phyloP scores from a whole-genome alignment of 345 rosid species.

The Raphanus sativus region DNA sequence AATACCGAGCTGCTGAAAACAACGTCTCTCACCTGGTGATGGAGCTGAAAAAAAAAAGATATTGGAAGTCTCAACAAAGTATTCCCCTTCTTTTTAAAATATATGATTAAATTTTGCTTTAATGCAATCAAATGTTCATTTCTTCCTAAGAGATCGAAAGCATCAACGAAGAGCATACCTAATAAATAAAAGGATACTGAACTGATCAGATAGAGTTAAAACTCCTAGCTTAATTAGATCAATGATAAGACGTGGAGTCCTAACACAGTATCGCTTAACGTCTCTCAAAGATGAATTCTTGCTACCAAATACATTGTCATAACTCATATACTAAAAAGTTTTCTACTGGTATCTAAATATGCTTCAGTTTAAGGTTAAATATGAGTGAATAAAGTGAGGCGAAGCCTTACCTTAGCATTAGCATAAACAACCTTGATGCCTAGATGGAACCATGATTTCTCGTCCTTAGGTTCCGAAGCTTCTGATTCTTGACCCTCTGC shows the following conservation, averaged over 20 bases:
- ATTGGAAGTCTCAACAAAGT: too few species aligned
- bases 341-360: background rate
- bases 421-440: constrained; percentile 17
- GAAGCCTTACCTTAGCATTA: too few species aligned
- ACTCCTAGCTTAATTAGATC: background rate
- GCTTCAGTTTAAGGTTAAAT: background rate
- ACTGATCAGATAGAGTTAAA: background rate
- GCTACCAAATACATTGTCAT: background rate
- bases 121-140: too few species aligned
- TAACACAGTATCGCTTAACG: background rate
- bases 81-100: too few species aligned
- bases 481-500: constrained; percentile 78
- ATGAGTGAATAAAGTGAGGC: background rate
- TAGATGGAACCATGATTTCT: constrained; percentile 70
- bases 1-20: too few species aligned
- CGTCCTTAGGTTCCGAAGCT: constrained; percentile 81
- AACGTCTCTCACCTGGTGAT: too few species aligned
- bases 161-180: background rate
- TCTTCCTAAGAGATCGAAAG: too few species aligned
- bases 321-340: background rate
- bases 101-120: too few species aligned
- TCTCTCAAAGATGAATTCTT: background rate
- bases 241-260: background rate
- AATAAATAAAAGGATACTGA: background rate
- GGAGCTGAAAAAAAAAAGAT: too few species aligned